Conservation (phyloP, 805 yeast species). For the Starmerella lactis-condensi region DNA sequence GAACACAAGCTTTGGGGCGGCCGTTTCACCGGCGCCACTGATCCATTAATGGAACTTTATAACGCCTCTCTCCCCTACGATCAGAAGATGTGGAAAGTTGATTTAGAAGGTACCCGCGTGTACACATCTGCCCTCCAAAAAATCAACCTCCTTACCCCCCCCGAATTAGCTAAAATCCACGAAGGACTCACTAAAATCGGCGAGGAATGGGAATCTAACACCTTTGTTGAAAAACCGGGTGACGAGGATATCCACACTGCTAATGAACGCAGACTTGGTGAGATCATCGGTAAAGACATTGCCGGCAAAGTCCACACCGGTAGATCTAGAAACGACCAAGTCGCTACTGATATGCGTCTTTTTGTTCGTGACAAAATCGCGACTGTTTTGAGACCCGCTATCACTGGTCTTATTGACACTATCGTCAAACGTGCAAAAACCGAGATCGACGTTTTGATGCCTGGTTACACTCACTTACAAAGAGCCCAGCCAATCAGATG, state of each 20-base stretch:
- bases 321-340: slow-evolving; percentile 95
- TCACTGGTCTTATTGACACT: slow-evolving; percentile 45
- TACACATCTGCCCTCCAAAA: slow-evolving; percentile 76
- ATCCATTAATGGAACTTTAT: slow-evolving; percentile 92
- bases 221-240: slow-evolving; percentile 59
- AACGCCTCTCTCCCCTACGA: slow-evolving; percentile 95
- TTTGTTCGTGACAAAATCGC: slow-evolving; percentile 63
- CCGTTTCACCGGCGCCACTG: slow-evolving; percentile 86
- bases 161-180: slow-evolving; percentile 68
- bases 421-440: slow-evolving; percentile 56
- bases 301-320: slow-evolving; percentile 99
- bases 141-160: slow-evolving; percentile 49
- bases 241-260: slow-evolving; percentile 99
- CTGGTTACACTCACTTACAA: slow-evolving; percentile 96
- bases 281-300: slow-evolving; percentile 76
- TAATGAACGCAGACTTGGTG: slow-evolving; percentile 93
- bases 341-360: slow-evolving; percentile 96
- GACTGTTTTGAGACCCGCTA: slow-evolving; percentile 33
- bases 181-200: slow-evolving; percentile 55
- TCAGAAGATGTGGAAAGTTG: slow-evolving; percentile 84
- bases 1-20: slow-evolving; percentile 93
- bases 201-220: slow-evolving; percentile 60
- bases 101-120: slow-evolving; percentile 81
- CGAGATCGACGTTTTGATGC: slow-evolving; percentile 89
- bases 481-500: slow-evolving; percentile 99